A percentile compares a stretch with the other conserved stretches of the same genome.
These are phyloP conservation scores for Malassezia equina DNA, from an alignment of 1,284 basidiomycete genomes.

Conservation along the genomic window DNA sequence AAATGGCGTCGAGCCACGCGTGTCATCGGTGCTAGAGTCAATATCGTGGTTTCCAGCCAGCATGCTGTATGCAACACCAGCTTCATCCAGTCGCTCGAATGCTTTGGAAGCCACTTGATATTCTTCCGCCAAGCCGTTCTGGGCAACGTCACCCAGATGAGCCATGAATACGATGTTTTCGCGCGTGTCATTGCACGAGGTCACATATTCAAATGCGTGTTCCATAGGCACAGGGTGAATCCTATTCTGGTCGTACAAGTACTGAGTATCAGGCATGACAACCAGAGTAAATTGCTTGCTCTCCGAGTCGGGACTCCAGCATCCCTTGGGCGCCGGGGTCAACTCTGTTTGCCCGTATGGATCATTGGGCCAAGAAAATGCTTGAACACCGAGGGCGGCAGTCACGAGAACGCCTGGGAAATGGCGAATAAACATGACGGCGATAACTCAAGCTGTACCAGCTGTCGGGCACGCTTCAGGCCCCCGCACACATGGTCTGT, in stretches of 20 bases:
- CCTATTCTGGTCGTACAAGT: conserved; percentile 1
- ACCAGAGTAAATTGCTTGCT: neutral
- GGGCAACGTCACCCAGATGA: conserved; percentile 2
- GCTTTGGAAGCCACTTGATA: neutral
- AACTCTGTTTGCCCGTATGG: neutral
- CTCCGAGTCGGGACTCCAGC: neutral
- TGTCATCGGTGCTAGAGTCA: conserved; percentile 1
- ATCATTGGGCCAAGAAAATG: neutral
- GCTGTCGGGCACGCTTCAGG: neutral
- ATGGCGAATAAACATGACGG: neutral
- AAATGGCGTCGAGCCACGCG: conserved; percentile 4
- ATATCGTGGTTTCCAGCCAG: conserved; percentile 8
- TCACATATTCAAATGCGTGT: conserved; percentile 1
- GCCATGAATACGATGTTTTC: conserved; percentile 7
- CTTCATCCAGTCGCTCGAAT: neutral
- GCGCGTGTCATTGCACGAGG: neutral
- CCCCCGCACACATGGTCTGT: neutral
- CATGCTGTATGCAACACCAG: neutral
- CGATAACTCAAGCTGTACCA: neutral
- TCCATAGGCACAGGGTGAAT: conserved; percentile 5
- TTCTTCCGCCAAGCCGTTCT: conserved; percentile 3
- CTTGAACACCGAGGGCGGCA: neutral
- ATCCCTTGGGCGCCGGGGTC: neutral
- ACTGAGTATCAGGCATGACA: conserved; percentile 8
- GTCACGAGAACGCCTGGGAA: neutral